These are phyloP conservation scores for Pythium oligandrum DNA, from an alignment of 352 stramenopile species.

Conservation along the genomic window DNA sequence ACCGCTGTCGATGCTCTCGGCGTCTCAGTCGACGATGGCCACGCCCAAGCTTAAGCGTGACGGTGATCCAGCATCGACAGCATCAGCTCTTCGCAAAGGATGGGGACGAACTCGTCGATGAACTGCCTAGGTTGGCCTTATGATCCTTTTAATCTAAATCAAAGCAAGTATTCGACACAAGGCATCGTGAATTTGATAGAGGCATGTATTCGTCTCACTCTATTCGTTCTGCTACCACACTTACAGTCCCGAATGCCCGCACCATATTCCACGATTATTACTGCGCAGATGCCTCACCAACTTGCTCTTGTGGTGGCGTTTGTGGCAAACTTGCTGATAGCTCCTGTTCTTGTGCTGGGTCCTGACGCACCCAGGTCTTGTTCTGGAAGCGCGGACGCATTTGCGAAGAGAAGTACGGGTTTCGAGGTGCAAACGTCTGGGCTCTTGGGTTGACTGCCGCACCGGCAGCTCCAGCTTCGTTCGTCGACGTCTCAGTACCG, in stretches of 20 bases:
- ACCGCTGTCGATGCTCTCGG: constrained; percentile 60
- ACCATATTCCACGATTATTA: neutral
- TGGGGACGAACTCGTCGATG: constrained; percentile 63
- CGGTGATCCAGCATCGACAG: constrained; percentile 4
- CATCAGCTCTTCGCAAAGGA: constrained; percentile 42
- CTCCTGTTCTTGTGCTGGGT: constrained; percentile 66
- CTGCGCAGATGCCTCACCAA: constrained; percentile 18
- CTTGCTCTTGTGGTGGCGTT: constrained; percentile 57
- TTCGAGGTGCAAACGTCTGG: constrained; percentile 42
- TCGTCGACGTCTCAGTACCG: neutral
- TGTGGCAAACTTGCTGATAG: constrained; percentile 69
- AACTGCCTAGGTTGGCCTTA: constrained; percentile 3
- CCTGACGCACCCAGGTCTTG: constrained; percentile 82
- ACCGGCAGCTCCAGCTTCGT: constrained; percentile 3
- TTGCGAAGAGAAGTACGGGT: constrained; percentile 62
- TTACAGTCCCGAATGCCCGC: too few relatives aligned
- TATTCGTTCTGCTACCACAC: too few relatives aligned
- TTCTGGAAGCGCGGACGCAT: constrained; percentile 85
- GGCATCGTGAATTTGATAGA: too few relatives aligned
- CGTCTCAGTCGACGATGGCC: constrained; percentile 37
- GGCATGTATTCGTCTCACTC: too few relatives aligned
- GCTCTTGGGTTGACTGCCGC: constrained; percentile 27
- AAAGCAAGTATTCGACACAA: too few relatives aligned
- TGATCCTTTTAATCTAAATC: too few relatives aligned
- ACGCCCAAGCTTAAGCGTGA: constrained; percentile 9